These are phyloP conservation scores for Allomyces javanicus DNA, from an alignment of 192 early-diverging fungal species.

Conservation along the genomic window DNA sequence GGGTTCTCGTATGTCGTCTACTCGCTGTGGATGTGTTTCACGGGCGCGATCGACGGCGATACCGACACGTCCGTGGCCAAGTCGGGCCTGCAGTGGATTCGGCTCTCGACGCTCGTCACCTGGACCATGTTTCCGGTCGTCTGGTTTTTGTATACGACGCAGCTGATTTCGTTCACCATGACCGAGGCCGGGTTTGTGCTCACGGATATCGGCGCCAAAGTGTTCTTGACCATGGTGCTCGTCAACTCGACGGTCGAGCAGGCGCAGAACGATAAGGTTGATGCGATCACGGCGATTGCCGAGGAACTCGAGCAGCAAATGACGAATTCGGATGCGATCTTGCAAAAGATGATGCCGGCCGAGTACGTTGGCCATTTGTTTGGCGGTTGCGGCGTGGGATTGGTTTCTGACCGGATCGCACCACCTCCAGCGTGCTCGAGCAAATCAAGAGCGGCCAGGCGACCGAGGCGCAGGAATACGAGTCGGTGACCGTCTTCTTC, in stretches of 20 bases:
- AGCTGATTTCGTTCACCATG: constrained; percentile 6
- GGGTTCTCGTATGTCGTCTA: constrained; percentile 1
- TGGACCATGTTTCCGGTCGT: constrained; percentile 7
- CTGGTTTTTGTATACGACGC: constrained; percentile 7
- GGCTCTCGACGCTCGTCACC: constrained; percentile 6
- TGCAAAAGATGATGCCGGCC: constrained; percentile 15
- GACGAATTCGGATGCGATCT: constrained; percentile 10
- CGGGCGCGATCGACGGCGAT: constrained; percentile 11
- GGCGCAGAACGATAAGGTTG: constrained; percentile 12
- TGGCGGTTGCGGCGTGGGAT: background rate
- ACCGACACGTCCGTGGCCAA: constrained; percentile 6
- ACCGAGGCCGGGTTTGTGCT: constrained; percentile 11
- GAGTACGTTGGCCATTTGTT: constrained; percentile 2
- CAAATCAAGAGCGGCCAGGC: constrained; percentile 17
- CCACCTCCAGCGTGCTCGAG: constrained; percentile 7
- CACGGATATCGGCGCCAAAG: constrained; percentile 16
- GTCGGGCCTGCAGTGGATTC: constrained; percentile 7
- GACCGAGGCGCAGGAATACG: constrained; percentile 15
- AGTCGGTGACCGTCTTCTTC: constrained; percentile 21
- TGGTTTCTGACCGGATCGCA: background rate
- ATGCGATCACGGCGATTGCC: constrained; percentile 9
- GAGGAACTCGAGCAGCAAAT: constrained; percentile 13
- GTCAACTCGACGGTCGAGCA: constrained; percentile 22
- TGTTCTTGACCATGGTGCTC: constrained; percentile 16
- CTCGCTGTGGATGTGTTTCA: constrained; percentile 7